Evolutionary conservation across 176 grass and related monocot species (phyloP).

Genomic region (Musa itinerans): DNA sequence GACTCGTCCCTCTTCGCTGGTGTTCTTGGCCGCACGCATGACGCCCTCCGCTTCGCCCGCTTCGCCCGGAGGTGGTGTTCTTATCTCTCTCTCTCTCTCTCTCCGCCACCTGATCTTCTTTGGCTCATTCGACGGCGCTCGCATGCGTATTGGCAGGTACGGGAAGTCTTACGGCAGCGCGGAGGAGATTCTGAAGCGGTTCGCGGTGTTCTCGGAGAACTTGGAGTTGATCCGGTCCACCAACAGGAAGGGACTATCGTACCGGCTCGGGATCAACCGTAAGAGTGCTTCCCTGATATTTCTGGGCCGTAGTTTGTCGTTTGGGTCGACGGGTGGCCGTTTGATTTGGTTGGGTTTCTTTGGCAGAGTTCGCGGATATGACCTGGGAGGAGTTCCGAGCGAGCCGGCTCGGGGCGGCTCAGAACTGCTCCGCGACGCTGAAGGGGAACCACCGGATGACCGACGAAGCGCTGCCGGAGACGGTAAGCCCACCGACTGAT

Average conservation of each 20-base stretch:
- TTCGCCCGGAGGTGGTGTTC: constrained; percentile 51
- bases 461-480: constrained; percentile 43
- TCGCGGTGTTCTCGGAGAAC: constrained; percentile 76
- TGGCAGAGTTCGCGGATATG: constrained; percentile 74
- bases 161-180: constrained; percentile 67
- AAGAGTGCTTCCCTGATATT: constrained; percentile 9
- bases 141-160: constrained; percentile 28
- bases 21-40: constrained; percentile 59
- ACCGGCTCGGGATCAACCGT: constrained; percentile 88
- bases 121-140: neutral
- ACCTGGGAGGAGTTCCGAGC: constrained; percentile 91
- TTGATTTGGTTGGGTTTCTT: neutral
- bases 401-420: constrained; percentile 61
- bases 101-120: neutral
- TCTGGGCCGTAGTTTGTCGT: neutral
- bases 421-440: constrained; percentile 92
- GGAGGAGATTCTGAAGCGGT: constrained; percentile 58
- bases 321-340: neutral
- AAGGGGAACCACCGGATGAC: constrained; percentile 71
- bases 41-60: constrained; percentile 58
- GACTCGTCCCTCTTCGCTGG: constrained; percentile 48
- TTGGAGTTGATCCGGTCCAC: constrained; percentile 63
- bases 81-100: neutral
- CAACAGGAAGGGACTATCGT: constrained; percentile 60
- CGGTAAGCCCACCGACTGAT: constrained; percentile 32